phyloP scores from a whole-genome alignment of 2,329 filamentous ascomycete species.

The Bipolaris victoriae region DNA sequence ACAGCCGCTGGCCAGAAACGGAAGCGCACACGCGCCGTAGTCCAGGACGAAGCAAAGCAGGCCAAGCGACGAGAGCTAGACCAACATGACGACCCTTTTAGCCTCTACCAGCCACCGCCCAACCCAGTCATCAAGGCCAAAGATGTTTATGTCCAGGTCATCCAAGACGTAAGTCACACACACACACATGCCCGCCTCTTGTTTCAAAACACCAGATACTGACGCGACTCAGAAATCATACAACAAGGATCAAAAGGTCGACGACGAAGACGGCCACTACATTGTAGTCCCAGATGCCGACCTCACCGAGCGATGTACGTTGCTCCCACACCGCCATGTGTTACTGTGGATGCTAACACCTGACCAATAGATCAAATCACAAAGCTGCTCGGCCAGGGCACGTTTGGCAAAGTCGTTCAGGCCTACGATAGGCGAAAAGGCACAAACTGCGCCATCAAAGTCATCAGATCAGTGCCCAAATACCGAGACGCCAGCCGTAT shows the following conservation, averaged over 20 bases:
- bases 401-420: slow-evolving; percentile 97
- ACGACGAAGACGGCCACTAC: slow-evolving; percentile 97
- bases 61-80: slow-evolving; percentile 71
- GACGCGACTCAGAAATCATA: slow-evolving; percentile 51
- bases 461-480: slow-evolving; percentile 97
- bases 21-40: slow-evolving; percentile 83
- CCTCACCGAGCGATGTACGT: slow-evolving; percentile 87
- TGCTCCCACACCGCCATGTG: background rate
- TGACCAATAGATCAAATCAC: slow-evolving; percentile 75
- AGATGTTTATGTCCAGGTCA: slow-evolving; percentile 63
- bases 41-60: slow-evolving; percentile 78
- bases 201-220: slow-evolving; percentile 15
- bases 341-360: slow-evolving; percentile 22
- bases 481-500: slow-evolving; percentile 96
- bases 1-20: slow-evolving; percentile 80
- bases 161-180: slow-evolving; percentile 61
- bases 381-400: slow-evolving; percentile 91
- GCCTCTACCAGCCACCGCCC: slow-evolving; percentile 83
- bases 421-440: slow-evolving; percentile 80
- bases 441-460: slow-evolving; percentile 91
- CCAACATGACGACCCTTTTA: slow-evolving; percentile 69
- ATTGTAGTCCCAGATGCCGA: slow-evolving; percentile 87
- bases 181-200: background rate
- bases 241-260: slow-evolving; percentile 71
- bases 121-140: slow-evolving; percentile 89